Evolutionary conservation across 2,329 filamentous ascomycete species (phyloP), one percentile per base, ranked within the genome.

Genomic region (Aspergillaceae sp.): DNA sequence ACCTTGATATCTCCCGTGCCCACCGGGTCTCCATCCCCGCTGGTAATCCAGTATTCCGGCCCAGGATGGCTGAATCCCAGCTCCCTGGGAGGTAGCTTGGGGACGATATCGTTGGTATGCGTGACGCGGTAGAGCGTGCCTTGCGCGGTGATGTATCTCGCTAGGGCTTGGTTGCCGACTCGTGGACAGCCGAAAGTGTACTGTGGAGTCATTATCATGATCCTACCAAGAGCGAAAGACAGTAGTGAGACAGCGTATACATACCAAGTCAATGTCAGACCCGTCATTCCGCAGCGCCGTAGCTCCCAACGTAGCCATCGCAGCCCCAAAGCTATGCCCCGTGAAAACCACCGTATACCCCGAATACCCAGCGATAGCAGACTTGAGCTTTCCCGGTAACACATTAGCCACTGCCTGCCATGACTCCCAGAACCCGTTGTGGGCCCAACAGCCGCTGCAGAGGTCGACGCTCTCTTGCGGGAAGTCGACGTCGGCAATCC

Each of bases 281-380:
- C 72, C 71, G 2, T 58, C 57, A 37, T 66, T 67, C 7, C 74
- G 63, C 36, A 78, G 53, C 0, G 67, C 68, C 2, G 67, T 69
- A 0, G 72, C 71, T 1, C 69, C 74, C 5, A 78, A 51, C 2
- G 61, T 66, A 2, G 74, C 74, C n/a, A 78, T 51, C 1, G 75
- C 75, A 40, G 62, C 75, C 3, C 75, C 75, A 4, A 77, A 67
- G 45, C 69, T 74, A 54, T 78, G 75, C 1, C 75, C 75, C 0
- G 72, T 74, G 3, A 71, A 51, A 0, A 74, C 62, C 40, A 78
- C 51, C 29, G 59, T 63, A 56, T 69, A 75, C 26, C 49, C 56
- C 0, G 74, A 66, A 52, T 73, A 65, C 2, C 45, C 43, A 2
- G 45, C 26, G 4, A 48, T 34, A 7, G 61, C 61, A 6, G 53